Percentiles rank a stretch among this genome's conserved stretches.
Evolutionary conservation across 2,329 filamentous ascomycete species (phyloP).

Genomic region (Teratosphaeria nubilosa): DNA sequence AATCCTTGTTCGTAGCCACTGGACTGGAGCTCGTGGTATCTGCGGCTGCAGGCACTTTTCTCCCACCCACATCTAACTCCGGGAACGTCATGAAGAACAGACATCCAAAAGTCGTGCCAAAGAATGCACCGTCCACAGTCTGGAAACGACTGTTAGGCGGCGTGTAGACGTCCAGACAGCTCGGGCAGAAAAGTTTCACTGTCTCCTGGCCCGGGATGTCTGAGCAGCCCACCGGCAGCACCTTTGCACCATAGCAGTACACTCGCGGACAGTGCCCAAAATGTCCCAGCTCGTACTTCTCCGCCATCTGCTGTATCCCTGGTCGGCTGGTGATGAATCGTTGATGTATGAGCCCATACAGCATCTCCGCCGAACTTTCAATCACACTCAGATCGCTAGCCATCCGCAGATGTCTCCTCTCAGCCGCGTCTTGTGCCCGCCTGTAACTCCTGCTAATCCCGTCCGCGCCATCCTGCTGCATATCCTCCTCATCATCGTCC

Average conservation of each 20-base stretch:
- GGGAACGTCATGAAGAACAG: slow-evolving; percentile 98
- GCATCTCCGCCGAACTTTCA: slow-evolving; percentile 93
- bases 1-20: slow-evolving; percentile 10
- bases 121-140: slow-evolving; percentile 94
- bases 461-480: slow-evolving; percentile 50
- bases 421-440: slow-evolving; percentile 32
- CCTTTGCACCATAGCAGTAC: slow-evolving; percentile 80
- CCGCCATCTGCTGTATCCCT: slow-evolving; percentile 97
- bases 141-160: slow-evolving; percentile 96
- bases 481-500: slow-evolving; percentile 33
- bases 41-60: slow-evolving; percentile 1
- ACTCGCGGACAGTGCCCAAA: slow-evolving; percentile 94
- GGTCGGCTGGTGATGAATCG: slow-evolving; percentile 94
- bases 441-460: slow-evolving; percentile 20
- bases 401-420: slow-evolving; percentile 74
- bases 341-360: slow-evolving; percentile 97
- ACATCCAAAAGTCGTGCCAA: slow-evolving; percentile 91
- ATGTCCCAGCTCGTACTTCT: slow-evolving; percentile 95
- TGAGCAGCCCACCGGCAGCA: slow-evolving; percentile 84
- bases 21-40: slow-evolving; percentile 4
- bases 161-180: slow-evolving; percentile 92
- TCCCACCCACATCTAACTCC: slow-evolving; percentile 67
- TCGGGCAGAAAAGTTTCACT: slow-evolving; percentile 95
- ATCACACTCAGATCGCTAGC: slow-evolving; percentile 90
- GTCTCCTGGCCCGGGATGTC: slow-evolving; percentile 95